Conservation (phyloP, 371 early-diverging fungal species). For the Lichtheimia ornata region DNA sequence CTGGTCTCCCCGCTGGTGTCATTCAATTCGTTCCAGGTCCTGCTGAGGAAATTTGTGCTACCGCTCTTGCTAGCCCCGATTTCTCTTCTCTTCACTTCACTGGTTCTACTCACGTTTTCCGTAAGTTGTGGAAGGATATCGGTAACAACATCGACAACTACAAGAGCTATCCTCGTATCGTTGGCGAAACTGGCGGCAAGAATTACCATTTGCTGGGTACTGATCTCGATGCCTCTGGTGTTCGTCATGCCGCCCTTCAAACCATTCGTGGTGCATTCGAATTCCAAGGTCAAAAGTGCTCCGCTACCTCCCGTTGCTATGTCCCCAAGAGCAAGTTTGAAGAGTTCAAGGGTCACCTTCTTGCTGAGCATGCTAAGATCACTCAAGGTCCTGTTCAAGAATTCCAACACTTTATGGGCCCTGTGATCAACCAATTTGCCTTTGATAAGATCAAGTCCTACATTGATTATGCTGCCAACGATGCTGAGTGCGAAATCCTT, state of each 20-base stretch:
- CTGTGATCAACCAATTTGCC: constrained; percentile 89
- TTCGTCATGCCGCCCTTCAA: constrained; percentile 63
- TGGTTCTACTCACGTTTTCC: constrained; percentile 94
- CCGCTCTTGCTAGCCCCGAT: constrained; percentile 80
- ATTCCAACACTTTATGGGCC: constrained; percentile 76
- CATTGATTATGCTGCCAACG: constrained; percentile 75
- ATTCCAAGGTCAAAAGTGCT: constrained; percentile 98
- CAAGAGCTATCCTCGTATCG: constrained; percentile 94
- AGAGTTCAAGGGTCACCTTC: constrained; percentile 71
- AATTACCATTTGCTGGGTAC: constrained; percentile 95
- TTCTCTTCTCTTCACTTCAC: constrained; percentile 98
- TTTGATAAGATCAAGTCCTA: constrained; percentile 92
- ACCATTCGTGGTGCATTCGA: constrained; percentile 95
- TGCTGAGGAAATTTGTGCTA: constrained; percentile 74
- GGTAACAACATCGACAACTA: constrained; percentile 89
- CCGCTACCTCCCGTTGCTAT: constrained; percentile 91
- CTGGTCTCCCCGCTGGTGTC: constrained; percentile 96
- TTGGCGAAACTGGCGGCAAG: constrained; percentile 99
- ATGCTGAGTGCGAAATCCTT: constrained; percentile 71
- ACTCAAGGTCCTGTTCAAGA: constrained; percentile 86
- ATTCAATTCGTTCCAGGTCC: constrained; percentile 97
- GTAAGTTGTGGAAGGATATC: constrained; percentile 90
- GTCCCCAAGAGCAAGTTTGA: constrained; percentile 84
- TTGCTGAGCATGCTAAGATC: constrained; percentile 73
- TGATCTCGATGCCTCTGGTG: constrained; percentile 62